Percentiles rank a stretch among this genome's conserved stretches.
Evolutionary conservation across 495 filamentous ascomycete species (phyloP).

Genomic region (Aspergillus olivimuriae): DNA sequence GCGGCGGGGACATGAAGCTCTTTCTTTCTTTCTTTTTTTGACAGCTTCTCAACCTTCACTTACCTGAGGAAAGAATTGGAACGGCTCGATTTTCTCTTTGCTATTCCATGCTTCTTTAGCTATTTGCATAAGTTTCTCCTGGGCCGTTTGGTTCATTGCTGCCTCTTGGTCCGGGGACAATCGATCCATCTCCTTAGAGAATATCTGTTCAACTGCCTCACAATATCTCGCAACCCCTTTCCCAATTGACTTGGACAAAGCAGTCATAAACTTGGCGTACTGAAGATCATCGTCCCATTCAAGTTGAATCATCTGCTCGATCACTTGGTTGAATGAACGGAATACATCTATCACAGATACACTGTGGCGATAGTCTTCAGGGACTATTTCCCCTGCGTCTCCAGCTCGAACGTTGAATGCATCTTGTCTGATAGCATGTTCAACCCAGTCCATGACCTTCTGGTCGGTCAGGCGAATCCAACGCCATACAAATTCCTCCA

Average conservation of each 20-base stretch:
- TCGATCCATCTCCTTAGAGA: slow-evolving; percentile 88
- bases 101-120: slow-evolving; percentile 94
- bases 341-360: slow-evolving; percentile 92
- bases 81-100: slow-evolving; percentile 93
- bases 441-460: slow-evolving; percentile 78
- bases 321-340: slow-evolving; percentile 81
- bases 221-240: slow-evolving; percentile 83
- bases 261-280: slow-evolving; percentile 95
- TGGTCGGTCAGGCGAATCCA: slow-evolving; percentile 80
- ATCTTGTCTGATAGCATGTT: slow-evolving; percentile 85
- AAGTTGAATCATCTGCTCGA: slow-evolving; percentile 77
- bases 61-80: slow-evolving; percentile 95
- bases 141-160: slow-evolving; percentile 68
- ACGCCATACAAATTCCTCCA: slow-evolving; percentile 90
- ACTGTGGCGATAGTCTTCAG: slow-evolving; percentile 84
- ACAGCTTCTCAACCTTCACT: too few relatives aligned
- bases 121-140: slow-evolving; percentile 84
- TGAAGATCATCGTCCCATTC: slow-evolving; percentile 92
- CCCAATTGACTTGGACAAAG: slow-evolving; percentile 81
- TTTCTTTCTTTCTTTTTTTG: too few relatives aligned
- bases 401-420: slow-evolving; percentile 64
- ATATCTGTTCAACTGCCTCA: slow-evolving; percentile 80
- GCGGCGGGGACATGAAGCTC: too few relatives aligned
- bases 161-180: slow-evolving; percentile 81
- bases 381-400: slow-evolving; percentile 50